Base-by-base conservation (phyloP, 495 filamentous ascomycete species). In the Penicillium steckii region DNA sequence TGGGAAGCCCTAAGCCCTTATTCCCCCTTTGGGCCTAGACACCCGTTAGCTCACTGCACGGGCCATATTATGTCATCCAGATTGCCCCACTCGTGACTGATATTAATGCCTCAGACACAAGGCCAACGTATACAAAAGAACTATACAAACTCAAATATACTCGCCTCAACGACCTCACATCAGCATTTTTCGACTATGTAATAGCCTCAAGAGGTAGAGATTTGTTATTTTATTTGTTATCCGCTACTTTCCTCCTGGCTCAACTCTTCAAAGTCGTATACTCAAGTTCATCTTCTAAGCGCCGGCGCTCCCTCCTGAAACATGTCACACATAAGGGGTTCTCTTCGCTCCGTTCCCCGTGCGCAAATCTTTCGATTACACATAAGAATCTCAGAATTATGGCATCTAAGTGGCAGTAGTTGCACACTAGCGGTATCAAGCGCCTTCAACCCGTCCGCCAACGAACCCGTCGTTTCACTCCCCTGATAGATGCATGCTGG, bases 1-100 rank as follows among this genome's bases (percentile, higher is more conserved):
- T 37, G 56, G 45, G 44, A 50, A 67, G 57, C 70, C 71, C 73
- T 73, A 70, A 70, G 62, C 73, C 71, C 68, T 75, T 32, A 17
- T 46, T 61, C 23, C 63, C 51, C 15, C 3, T 56, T 69, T 52
- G 19, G 57, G 62, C 18, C 5, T 49, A 54, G 50, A 13, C 10
- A 3, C 15, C 9, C 19, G 15, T 10, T 32, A 30, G 6, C n/a
- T 1, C 0, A 12, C 1, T 18, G 38, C 25, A 30, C 33, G n/a
- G 44, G 25, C 21, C 18, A 0, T 0, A 24, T 55, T 35, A 49
- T 22, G 17, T 44, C 32, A 42, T 46, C 27, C 50, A 26, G 15
- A 26, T 22, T 8, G 18, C 17, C 21, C 51, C 33, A 47, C 51
- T 13, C 32, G 26, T 46, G 15, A 12, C 44, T 17, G 4, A n/a